Evolutionary conservation across 1,284 basidiomycete genomes (phyloP).

Genomic region (Naganishia sp.): DNA sequence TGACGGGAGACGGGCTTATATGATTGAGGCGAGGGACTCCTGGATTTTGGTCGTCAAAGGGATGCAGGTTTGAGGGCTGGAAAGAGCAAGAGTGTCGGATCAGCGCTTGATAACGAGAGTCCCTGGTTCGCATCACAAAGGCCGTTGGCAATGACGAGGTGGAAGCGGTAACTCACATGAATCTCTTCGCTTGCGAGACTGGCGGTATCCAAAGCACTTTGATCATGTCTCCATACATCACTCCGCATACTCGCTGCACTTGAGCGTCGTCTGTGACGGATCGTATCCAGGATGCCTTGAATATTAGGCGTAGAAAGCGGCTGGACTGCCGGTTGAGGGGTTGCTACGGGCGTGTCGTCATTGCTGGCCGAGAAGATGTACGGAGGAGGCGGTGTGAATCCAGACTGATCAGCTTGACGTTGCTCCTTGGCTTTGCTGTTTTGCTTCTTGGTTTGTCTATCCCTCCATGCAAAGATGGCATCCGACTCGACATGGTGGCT

Average conservation of each 20-base stretch:
- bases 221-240: constrained; percentile 22
- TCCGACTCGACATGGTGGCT: constrained; percentile 3
- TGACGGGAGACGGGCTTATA: constrained; percentile 26
- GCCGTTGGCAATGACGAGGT: neutral
- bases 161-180: constrained; percentile 3
- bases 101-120: neutral
- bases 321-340: neutral
- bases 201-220: constrained; percentile 27
- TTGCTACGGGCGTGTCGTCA: neutral
- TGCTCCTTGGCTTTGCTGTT: constrained; percentile 5
- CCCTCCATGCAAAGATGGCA: constrained; percentile 27
- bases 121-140: neutral
- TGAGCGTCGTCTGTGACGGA: constrained; percentile 18
- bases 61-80: constrained; percentile 21
- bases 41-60: constrained; percentile 11
- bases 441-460: constrained; percentile 22
- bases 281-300: constrained; percentile 17
- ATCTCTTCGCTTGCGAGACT: constrained; percentile 24
- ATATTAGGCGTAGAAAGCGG: constrained; percentile 3
- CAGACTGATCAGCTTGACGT: neutral
- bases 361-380: constrained; percentile 8
- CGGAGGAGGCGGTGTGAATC: constrained; percentile 4
- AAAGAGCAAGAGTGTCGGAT: neutral
- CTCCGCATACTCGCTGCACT: constrained; percentile 23
- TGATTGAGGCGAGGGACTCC: constrained; percentile 12